Evolutionary conservation across 495 filamentous ascomycete genomes (phyloP), one percentile per base, ranked within the genome.

Genomic region (Podospora anserina): DNA sequence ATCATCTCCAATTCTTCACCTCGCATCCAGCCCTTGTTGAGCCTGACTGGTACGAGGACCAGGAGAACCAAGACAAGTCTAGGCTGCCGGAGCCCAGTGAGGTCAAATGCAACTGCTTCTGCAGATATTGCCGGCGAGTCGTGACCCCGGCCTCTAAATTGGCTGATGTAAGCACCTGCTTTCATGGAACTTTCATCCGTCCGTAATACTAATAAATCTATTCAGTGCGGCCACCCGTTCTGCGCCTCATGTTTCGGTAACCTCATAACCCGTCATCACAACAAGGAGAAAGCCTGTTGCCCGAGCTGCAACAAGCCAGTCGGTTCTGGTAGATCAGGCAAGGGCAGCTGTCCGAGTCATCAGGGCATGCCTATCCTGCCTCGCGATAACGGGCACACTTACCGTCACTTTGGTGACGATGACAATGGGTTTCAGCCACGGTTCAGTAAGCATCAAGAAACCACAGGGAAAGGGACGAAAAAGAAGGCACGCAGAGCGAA

Each of bases 201-300:
- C 4, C 7, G 30, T 32, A 32, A 32, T 32, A 32, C 23, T 26
- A 59, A 39, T 32, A 63, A 49, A 60, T 26, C 18, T 53, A 9
- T 30, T 49, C 11, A 79, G 74, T 80, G 78, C 61, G 66, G 67
- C 9, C 76, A 80, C 65, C 68, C 72, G n/a, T 78, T 76, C 32
- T 79, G 77, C 63, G 27, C 28, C 2, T 32, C 59, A 13, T 79
- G 76, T 55, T 19, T 75, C 7, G 9, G 3, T 16, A 60, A 60
- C 26, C 55, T 53, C 64, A 23, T 69, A 57, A 7, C 59, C 20
- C 5, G 5, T 9, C 15, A 49, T 32, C 30, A 16, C 9, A 49
- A 49, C 7, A 49, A 16, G 39, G 39, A 16, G 7, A 11, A 11
- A 16, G 9, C 39, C 2, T 49, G 39, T 11, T 49, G 39, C 39